These are phyloP conservation scores for Melanomma pulvis-pyrius DNA, from an alignment of 495 filamentous ascomycete genomes.

Conservation along the genomic window DNA sequence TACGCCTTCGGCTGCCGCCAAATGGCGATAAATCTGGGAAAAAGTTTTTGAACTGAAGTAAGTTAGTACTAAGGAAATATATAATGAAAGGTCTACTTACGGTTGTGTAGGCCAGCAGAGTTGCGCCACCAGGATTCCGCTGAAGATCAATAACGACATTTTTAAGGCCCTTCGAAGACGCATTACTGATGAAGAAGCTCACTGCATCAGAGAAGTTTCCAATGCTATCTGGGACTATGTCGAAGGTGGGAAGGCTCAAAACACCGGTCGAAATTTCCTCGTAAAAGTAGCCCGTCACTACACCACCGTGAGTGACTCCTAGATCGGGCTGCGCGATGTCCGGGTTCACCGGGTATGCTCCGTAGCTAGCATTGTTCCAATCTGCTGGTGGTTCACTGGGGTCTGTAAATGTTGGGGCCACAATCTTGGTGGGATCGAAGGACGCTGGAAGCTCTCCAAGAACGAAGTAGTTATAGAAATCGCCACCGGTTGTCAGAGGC, in stretches of 20 bases:
- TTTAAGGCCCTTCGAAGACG: slow-evolving; percentile 44
- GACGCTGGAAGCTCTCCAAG: slow-evolving; percentile 19
- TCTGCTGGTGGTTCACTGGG: not conserved
- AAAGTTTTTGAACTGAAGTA: slow-evolving; percentile 27
- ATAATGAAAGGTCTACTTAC: slow-evolving; percentile 46
- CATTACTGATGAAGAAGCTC: slow-evolving; percentile 48
- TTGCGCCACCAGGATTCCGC: slow-evolving; percentile 24
- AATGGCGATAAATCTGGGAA: slow-evolving; percentile 19
- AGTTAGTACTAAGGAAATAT: slow-evolving; percentile 4
- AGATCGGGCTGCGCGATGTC: slow-evolving; percentile 18
- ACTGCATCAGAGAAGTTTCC: slow-evolving; percentile 48
- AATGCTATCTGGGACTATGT: slow-evolving; percentile 41
- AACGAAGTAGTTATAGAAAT: slow-evolving; percentile 41
- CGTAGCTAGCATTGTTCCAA: slow-evolving; percentile 22
- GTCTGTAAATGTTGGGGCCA: slow-evolving; percentile 1
- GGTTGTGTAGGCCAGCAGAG: slow-evolving; percentile 13
- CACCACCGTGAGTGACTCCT: not conserved
- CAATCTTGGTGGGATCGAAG: not conserved
- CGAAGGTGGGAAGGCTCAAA: slow-evolving; percentile 56
- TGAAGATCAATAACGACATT: slow-evolving; percentile 33
- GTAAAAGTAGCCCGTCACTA: slow-evolving; percentile 49
- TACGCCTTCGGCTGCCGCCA: slow-evolving; percentile 27
- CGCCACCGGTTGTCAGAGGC: slow-evolving; percentile 52
- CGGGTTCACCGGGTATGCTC: slow-evolving; percentile 24
- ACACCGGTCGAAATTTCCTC: slow-evolving; percentile 48